Base-by-base conservation (phyloP, 352 stramenopile genomes). In the Phytophthora sansomeana region DNA sequence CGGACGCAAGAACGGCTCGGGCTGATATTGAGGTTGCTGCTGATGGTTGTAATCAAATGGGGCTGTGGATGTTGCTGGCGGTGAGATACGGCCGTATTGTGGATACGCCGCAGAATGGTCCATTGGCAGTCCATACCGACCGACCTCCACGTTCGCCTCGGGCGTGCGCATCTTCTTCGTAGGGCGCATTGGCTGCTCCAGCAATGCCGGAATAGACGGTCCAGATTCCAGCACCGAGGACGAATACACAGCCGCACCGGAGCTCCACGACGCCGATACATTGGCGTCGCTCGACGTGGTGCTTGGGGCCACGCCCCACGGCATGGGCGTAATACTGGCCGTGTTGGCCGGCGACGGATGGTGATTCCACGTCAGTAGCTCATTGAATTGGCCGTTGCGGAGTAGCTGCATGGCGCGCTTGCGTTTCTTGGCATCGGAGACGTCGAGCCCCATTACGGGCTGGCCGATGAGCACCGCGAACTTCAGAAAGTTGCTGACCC, bases 401-500 rank as follows among this genome's bases (percentile, higher is more conserved):
- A 95, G 73, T 58, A 93, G 82, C 64, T 91, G 81, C 49, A 93
- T 73, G 41, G 87, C 83, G 26, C 78, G 79, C 58, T 95, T 95
- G 52, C 81, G 81, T 74, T 96, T 96, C 80, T 92, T 94, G 46
- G 78, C 72, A 69, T 93, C 81, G 19, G 87, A 92, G 38, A 93
- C 72, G 53, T 94, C 84, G 21, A 94, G 69, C 0, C 87, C 85
- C 29, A 87, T 69, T 19, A 96, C 84, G 1, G 81, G 72, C 68
- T 96, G 87, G 14, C 83, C 87, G 8, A 94, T 73, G 7, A 89
- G 68, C 21, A 96, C 75, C 4, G 87, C 82, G 47, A 96, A 90
- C 63, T 92, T 93, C 59, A 96, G 71, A 56, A 96, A 92, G 56
- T 92, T 93, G 68, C 62, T 66, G 32, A 93, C 84, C 87, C 87